A percentile compares a stretch with the other conserved stretches of the same genome.
Conservation (phyloP, 176 grass and related monocot genomes). For the Musa schizocarpa region DNA sequence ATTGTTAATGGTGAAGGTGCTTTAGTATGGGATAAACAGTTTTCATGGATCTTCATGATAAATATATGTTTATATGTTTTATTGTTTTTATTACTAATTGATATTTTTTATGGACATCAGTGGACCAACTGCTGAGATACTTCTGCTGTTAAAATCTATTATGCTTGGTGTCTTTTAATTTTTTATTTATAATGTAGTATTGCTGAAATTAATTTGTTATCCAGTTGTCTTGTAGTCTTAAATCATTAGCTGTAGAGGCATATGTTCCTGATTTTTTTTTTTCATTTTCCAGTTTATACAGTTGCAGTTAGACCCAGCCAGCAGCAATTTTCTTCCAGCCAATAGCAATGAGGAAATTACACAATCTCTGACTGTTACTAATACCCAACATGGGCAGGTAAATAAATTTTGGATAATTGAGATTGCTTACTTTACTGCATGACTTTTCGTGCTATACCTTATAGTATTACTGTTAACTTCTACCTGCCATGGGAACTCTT, state of each 20-base stretch:
- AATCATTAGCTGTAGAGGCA: neutral
- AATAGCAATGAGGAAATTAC: slow-evolving; percentile 55
- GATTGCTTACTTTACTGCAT: too few relatives aligned
- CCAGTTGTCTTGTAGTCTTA: neutral
- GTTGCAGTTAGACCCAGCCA: slow-evolving; percentile 71
- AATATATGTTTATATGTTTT: too few relatives aligned
- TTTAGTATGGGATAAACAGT: too few relatives aligned
- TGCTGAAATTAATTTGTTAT: neutral
- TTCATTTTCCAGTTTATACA: slow-evolving; percentile 68
- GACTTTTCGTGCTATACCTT: neutral
- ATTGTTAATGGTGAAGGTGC: too few relatives aligned
- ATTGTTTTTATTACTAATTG: too few relatives aligned
- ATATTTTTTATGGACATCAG: too few relatives aligned
- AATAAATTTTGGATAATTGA: neutral
- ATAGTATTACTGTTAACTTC: neutral
- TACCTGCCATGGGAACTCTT: neutral
- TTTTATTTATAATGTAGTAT: neutral
- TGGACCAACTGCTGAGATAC: too few relatives aligned
- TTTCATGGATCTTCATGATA: too few relatives aligned
- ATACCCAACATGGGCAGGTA: slow-evolving; percentile 93
- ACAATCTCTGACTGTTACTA: slow-evolving; percentile 78
- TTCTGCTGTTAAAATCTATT: too few relatives aligned
- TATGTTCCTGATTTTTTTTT: slow-evolving; percentile 7
- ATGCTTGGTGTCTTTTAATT: neutral
- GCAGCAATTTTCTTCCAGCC: slow-evolving; percentile 58